phyloP scores from a whole-genome alignment of 768 basidiomycete species.

The Boletus vermiculosoides region DNA sequence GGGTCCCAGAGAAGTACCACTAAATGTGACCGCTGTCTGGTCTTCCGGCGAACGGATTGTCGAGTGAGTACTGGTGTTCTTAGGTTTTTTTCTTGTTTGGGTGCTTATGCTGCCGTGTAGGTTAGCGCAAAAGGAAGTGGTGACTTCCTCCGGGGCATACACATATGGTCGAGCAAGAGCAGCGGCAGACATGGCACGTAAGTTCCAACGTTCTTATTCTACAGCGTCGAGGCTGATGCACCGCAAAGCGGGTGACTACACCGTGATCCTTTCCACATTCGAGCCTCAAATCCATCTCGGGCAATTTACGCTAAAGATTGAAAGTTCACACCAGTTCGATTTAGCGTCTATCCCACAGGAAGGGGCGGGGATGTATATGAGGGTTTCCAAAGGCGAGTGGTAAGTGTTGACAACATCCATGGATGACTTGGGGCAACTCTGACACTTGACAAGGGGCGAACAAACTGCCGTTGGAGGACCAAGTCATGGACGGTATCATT shows the following conservation, averaged over 20 bases:
- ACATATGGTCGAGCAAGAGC: conserved; percentile 69
- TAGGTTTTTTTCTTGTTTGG: background rate
- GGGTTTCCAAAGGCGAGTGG: conserved; percentile 73
- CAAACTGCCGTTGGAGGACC: conserved; percentile 68
- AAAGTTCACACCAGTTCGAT: conserved; percentile 60
- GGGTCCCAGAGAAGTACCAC: conserved; percentile 62
- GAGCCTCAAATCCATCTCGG: conserved; percentile 65
- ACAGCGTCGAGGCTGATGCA: background rate
- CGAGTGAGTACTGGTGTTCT: conserved; percentile 53
- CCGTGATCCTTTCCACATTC: conserved; percentile 82
- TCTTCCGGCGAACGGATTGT: conserved; percentile 69
- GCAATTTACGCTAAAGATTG: conserved; percentile 59
- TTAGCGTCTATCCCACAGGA: conserved; percentile 72
- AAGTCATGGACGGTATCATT: conserved; percentile 57
- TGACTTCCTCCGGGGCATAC: conserved; percentile 76
- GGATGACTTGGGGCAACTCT: background rate
- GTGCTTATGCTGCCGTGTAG: conserved; percentile 29
- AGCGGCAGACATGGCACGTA: conserved; percentile 54
- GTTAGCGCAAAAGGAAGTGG: conserved; percentile 64
- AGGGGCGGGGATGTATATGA: conserved; percentile 88
- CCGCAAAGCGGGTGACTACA: conserved; percentile 62
- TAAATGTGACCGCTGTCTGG: conserved; percentile 75
- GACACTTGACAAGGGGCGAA: conserved; percentile 45
- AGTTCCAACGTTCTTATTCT: conserved; percentile 9
- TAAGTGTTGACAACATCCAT: conserved; percentile 33